Percentiles rank a stretch among this genome's conserved stretches.
These are phyloP conservation scores for Capsella bursapastoris DNA, from an alignment of 345 rosid species.

Conservation along the genomic window DNA sequence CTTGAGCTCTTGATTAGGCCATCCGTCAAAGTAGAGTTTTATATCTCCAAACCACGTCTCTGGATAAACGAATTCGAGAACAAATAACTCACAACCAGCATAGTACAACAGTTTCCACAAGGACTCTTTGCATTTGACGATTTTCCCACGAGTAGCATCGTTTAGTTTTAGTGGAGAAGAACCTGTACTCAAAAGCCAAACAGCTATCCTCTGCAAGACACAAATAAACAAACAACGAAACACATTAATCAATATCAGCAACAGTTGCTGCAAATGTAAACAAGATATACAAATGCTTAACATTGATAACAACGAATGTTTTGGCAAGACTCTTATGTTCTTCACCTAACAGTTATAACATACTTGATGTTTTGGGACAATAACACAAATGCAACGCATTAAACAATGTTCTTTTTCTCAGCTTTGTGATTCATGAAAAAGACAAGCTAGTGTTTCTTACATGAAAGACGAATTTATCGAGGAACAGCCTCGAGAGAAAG, in stretches of 20 bases:
- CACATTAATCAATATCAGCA: not conserved
- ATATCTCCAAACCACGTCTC: slow-evolving; percentile 72
- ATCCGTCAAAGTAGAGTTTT: slow-evolving; percentile 59
- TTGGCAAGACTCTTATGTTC: not conserved
- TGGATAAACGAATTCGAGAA: slow-evolving; percentile 51
- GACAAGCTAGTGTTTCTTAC: slow-evolving; percentile 41
- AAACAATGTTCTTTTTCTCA: not conserved
- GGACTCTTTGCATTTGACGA: slow-evolving; percentile 73
- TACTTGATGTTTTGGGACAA: not conserved
- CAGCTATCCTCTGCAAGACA: slow-evolving; percentile 57
- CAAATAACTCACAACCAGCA: slow-evolving; percentile 60
- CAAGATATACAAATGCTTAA: not conserved
- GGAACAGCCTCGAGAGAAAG: slow-evolving; percentile 56
- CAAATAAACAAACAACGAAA: slow-evolving; percentile 20
- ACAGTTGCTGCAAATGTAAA: not conserved
- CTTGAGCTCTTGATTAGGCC: slow-evolving; percentile 87
- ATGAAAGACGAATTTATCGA: slow-evolving; percentile 74
- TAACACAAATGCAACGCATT: not conserved
- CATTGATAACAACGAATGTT: not conserved
- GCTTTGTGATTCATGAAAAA: not conserved
- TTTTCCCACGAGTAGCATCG: slow-evolving; percentile 54
- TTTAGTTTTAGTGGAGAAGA: slow-evolving; percentile 47
- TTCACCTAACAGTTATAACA: not conserved
- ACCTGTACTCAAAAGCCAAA: slow-evolving; percentile 55
- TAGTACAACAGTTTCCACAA: slow-evolving; percentile 84